phyloP scores from a whole-genome alignment of 108 stramenopile species.

The Skeletonema grethae region DNA sequence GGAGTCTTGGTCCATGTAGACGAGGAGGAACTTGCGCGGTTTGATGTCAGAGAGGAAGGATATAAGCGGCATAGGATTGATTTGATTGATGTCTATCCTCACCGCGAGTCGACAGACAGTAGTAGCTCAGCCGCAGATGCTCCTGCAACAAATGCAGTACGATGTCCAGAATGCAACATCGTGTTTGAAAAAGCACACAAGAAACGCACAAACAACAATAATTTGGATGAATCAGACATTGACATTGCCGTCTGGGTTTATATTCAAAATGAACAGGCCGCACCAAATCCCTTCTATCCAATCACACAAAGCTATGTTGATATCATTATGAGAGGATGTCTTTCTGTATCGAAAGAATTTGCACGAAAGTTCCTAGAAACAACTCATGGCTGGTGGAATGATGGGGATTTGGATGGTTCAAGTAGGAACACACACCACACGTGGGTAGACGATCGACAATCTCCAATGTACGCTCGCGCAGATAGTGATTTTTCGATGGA shows the following conservation, averaged over 20 bases:
- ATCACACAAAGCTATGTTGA: constrained; percentile 77
- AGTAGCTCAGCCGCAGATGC: not conserved
- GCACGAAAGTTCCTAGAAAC: constrained; percentile 51
- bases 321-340: constrained; percentile 68
- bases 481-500: constrained; percentile 50
- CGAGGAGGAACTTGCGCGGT: constrained; percentile 48
- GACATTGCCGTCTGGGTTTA: constrained; percentile 66
- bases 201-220: constrained; percentile 9
- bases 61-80: constrained; percentile 57
- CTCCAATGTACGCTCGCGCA: constrained; percentile 63
- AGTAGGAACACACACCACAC: constrained; percentile 18
- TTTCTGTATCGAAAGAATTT: constrained; percentile 59
- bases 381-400: constrained; percentile 71
- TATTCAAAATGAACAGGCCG: constrained; percentile 38
- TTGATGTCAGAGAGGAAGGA: constrained; percentile 68
- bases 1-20: constrained; percentile 64
- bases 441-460: constrained; percentile 71
- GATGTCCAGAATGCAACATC: constrained; percentile 25
- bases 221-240: constrained; percentile 9
- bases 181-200: constrained; percentile 30
- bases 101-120: constrained; percentile 13
- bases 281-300: constrained; percentile 49
- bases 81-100: constrained; percentile 34
- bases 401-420: constrained; percentile 9
- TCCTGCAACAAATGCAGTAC: constrained; percentile 12